Conservation (phyloP, 345 rosid genomes). For the Cardamine occulta region DNA sequence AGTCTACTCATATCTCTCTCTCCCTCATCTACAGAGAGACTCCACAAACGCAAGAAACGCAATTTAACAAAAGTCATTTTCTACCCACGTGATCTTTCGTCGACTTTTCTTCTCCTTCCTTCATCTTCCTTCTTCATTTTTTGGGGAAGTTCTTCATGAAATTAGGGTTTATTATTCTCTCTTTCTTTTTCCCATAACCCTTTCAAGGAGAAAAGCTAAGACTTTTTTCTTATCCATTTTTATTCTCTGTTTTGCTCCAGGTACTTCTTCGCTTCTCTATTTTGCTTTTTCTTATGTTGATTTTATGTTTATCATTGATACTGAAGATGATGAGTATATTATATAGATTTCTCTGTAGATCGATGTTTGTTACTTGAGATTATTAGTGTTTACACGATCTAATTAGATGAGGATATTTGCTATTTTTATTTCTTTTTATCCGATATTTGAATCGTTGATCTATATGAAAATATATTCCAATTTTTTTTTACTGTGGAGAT, state of each 20-base stretch:
- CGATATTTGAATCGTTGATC: constrained; percentile 20
- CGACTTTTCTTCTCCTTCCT: constrained; percentile 41
- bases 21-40: constrained; percentile 42
- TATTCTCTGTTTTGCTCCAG: constrained; percentile 21
- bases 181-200: constrained; percentile 2
- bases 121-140: constrained; percentile 17
- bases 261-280: constrained; percentile 30
- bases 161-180: constrained; percentile 39
- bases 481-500: not conserved
- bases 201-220: not conserved
- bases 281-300: not conserved
- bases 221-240: constrained; percentile 6
- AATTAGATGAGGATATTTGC: not conserved
- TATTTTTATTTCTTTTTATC: constrained; percentile 11
- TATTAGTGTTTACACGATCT: constrained; percentile 27
- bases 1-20: constrained; percentile 7
- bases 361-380: constrained; percentile 12
- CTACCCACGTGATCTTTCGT: constrained; percentile 44
- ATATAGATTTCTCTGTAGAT: constrained; percentile 1
- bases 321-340: not conserved
- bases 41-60: constrained; percentile 40
- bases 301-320: not conserved
- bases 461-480: not conserved
- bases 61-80: constrained; percentile 46
- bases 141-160: constrained; percentile 24